Base-by-base conservation (phyloP, 208 protist genomes). In the Endotrypanum monterogeii region DNA sequence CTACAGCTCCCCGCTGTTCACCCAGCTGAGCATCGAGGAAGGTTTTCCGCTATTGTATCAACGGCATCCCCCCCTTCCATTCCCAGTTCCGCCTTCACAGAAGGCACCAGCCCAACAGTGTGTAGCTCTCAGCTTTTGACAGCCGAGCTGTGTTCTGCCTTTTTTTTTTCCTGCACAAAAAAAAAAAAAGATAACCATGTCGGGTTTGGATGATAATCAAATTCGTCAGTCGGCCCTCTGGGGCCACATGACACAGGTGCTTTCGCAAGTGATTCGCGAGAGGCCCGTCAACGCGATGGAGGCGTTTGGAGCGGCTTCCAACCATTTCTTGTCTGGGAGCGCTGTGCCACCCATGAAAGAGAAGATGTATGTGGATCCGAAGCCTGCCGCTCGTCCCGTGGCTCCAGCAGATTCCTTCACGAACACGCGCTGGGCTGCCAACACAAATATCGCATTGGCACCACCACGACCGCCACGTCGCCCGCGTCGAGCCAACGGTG, bases 241-340 rank as follows among this genome's bases (percentile, higher is more conserved):
- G 91, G 69, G 90, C 25, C 94, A 97, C 89, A 89, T 97, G 89
- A 85, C 84, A 57, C 77, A 89, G 57, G 86, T 94, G 28, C 79
- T 97, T 30, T 82, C 91, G 39, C 81, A 93, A 30, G 82, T 97
- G 58, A 73, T 95, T 16, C 83, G 85, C 48, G 89, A 96, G 80
- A 84, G 85, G 9, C 94, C 94, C 28, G 67, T 69, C 48, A 80
- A 88, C 71, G 82, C 89, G 28, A 72, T 96, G 46, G 89, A 96
- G 63, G 83, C 88, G 9, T 71, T 97, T 30, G 79, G 78, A 18
- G 83, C 91, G 7, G 87, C 86, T 30, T 97, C 94, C 14, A 85
- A 86, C 66, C 83, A 77, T 52, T 79, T 95, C 8, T 82, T 92
- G 37, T 94, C 83, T 9, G 94, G 94, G 32, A 81, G 78, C 25